Conservation (phyloP, 2,329 filamentous ascomycete species). For the Thelonectria rubi region DNA sequence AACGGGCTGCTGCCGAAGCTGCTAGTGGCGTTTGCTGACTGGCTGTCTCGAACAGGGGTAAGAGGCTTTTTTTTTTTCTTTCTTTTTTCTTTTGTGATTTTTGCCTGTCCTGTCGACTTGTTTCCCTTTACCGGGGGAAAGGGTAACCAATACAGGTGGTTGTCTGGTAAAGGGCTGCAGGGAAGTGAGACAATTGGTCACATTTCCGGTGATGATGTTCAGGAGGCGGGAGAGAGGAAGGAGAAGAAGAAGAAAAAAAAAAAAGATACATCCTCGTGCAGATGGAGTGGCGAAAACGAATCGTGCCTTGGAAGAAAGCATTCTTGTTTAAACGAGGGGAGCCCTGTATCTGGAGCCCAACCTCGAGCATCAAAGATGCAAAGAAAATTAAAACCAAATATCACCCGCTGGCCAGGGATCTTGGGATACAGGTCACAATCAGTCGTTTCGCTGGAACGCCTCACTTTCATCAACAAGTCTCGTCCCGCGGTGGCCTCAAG, state of each 20-base stretch:
- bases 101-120: too few relatives aligned
- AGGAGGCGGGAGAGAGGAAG: not conserved
- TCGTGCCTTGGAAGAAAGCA: not conserved
- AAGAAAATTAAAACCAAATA: not conserved
- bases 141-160: not conserved
- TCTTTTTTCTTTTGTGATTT: not conserved
- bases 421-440: not conserved
- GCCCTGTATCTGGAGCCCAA: not conserved
- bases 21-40: constrained; percentile 37
- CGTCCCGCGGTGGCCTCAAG: not conserved
- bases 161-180: not conserved
- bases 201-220: constrained; percentile 1
- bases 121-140: not conserved
- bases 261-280: not conserved
- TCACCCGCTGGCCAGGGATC: constrained; percentile 1
- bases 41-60: constrained; percentile 30
- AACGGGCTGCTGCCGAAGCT: constrained; percentile 40
- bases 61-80: not conserved
- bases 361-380: not conserved
- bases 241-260: not conserved
- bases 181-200: constrained; percentile 8
- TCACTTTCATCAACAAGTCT: too few relatives aligned
- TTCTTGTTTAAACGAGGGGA: not conserved
- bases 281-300: not conserved
- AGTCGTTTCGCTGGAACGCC: too few relatives aligned